A percentile compares a stretch with the other conserved stretches of the same genome.
phyloP scores from a whole-genome alignment of 2,329 filamentous ascomycete species.

The Clarireedia hainanense region DNA sequence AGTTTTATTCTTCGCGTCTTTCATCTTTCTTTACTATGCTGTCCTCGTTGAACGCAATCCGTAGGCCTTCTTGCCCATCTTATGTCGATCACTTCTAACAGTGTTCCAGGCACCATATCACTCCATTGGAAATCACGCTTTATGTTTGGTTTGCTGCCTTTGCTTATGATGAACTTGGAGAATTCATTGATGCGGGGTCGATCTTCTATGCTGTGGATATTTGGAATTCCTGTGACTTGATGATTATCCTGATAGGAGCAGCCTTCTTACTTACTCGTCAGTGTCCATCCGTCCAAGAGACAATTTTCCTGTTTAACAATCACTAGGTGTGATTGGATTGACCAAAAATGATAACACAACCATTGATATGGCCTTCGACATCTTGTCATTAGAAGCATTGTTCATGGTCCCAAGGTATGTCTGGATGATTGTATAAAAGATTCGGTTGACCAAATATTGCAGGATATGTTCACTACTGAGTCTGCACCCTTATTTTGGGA shows the following conservation, averaged over 20 bases:
- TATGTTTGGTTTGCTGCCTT: conserved; percentile 86
- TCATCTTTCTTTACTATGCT: conserved; percentile 76
- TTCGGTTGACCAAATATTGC: conserved; percentile 8
- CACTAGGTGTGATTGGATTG: conserved; percentile 58
- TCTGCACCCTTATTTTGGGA: conserved; percentile 84
- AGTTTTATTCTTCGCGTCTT: conserved; percentile 69
- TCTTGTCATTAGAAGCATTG: conserved; percentile 80
- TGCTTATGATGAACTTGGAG: conserved; percentile 78
- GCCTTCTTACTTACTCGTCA: conserved; percentile 65
- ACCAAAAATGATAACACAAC: conserved; percentile 49
- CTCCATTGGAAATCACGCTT: conserved; percentile 60
- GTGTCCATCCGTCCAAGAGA: conserved; percentile 25
- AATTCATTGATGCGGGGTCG: conserved; percentile 78
- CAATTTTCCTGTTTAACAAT: background rate
- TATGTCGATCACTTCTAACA: background rate
- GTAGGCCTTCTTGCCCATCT: conserved; percentile 12
- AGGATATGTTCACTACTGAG: conserved; percentile 82
- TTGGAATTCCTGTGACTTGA: conserved; percentile 68
- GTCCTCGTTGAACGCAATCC: conserved; percentile 70
- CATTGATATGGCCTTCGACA: conserved; percentile 78
- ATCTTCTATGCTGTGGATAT: conserved; percentile 80
- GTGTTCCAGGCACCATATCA: conserved; percentile 45
- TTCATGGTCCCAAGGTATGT: conserved; percentile 70
- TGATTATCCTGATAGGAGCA: conserved; percentile 66
- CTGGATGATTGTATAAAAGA: background rate